Base-by-base conservation (phyloP, 2,329 filamentous ascomycete species). In the Scorias spongiosa region DNA sequence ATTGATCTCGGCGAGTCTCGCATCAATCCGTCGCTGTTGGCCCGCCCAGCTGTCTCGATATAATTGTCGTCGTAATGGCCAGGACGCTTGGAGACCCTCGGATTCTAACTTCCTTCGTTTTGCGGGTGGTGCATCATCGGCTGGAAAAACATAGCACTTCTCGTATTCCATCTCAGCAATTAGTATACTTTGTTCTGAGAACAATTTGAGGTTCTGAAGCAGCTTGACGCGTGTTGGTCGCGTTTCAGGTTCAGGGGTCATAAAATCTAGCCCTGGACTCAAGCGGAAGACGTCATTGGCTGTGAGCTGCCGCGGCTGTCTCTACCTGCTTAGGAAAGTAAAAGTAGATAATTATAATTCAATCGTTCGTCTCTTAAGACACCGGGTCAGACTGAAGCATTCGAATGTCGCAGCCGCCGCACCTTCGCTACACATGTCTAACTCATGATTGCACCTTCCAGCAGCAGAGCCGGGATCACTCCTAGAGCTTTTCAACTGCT, bases 11-110 rank as follows among this genome's bases (percentile, higher is more conserved):
- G 66, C 64, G 36, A 58, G 39, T 12, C 15, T 39, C 53, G 76
- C 75, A 59, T 80, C 71, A 42, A 88, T 80, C 20, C 75, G 72
- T 39, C 63, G 59, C 48, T 85, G 74, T 51, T 84, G 74, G 34
- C 68, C 63, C 2, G 66, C 62, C 85, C 85, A 91, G 41, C 75
- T 66, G 43, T 69, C 62, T 42, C 76, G 64, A 59, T 79, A 89
- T 2, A 76, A 65, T 39, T 68, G 62, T 56, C 78, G 69, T 17
- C 84, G 71, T 42, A 77, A 61, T 26, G 50, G 46, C 57, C 58
- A 63, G 2, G 62, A 62, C n/a, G 57, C 46, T 34, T 63, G 57
- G 46, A 63, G 48, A 2, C 57, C 57, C 44, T 53, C 46, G 1
- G 48, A 42, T 38, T 58, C 50, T 10, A 58, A 57, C 7, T 61